phyloP scores from a whole-genome alignment of 2,329 filamentous ascomycete species.

The Cytospora piceicola region DNA sequence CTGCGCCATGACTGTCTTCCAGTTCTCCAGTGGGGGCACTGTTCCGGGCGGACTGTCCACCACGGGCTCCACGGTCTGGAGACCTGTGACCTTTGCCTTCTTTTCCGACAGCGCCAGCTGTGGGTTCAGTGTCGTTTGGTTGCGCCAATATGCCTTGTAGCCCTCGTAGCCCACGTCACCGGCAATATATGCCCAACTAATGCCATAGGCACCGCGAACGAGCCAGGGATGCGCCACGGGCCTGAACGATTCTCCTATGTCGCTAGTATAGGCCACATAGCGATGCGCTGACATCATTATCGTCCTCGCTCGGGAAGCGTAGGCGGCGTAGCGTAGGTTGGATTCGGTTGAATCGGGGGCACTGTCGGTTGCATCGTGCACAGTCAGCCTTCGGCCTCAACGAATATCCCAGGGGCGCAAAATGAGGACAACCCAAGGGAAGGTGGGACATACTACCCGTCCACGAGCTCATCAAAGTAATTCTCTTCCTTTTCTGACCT shows the following conservation, averaged over 20 bases:
- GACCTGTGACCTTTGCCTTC: slow-evolving; percentile 54
- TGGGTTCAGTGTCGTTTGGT: slow-evolving; percentile 76
- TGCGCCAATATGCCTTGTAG: slow-evolving; percentile 90
- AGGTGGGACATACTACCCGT: slow-evolving; percentile 68
- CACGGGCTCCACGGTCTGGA: slow-evolving; percentile 40
- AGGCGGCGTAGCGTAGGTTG: slow-evolving; percentile 88
- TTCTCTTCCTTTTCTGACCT: slow-evolving; percentile 67
- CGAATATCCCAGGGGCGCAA: neutral
- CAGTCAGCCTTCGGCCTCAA: slow-evolving; percentile 12
- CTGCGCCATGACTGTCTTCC: slow-evolving; percentile 87
- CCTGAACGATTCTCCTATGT: slow-evolving; percentile 95
- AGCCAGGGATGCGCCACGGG: slow-evolving; percentile 86
- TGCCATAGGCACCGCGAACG: slow-evolving; percentile 80
- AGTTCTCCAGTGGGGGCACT: slow-evolving; percentile 81
- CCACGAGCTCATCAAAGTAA: slow-evolving; percentile 76
- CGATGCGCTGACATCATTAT: slow-evolving; percentile 89
- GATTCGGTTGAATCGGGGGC: slow-evolving; percentile 81
- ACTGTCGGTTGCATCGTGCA: slow-evolving; percentile 47
- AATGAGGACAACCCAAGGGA: neutral
- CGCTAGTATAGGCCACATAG: slow-evolving; percentile 91
- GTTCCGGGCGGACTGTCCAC: slow-evolving; percentile 42
- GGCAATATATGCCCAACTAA: slow-evolving; percentile 90
- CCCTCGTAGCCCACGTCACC: slow-evolving; percentile 93
- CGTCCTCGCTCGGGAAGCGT: slow-evolving; percentile 82
- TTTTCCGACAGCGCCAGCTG: slow-evolving; percentile 58